Base-by-base conservation (phyloP, 2,329 filamentous ascomycete genomes). In the Hymenoscyphus occultus region DNA sequence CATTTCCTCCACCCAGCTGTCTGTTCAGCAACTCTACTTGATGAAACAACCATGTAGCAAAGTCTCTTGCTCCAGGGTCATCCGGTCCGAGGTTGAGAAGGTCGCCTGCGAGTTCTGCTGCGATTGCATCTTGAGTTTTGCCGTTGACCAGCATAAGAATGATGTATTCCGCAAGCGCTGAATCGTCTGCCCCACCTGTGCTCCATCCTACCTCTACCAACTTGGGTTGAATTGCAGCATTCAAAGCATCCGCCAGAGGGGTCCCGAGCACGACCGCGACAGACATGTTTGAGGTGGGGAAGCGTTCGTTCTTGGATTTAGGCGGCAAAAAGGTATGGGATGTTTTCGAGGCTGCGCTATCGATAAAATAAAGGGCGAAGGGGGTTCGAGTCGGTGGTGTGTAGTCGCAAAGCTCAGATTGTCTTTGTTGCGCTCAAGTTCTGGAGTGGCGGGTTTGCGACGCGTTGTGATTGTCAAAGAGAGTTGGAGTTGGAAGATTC, bases 131-230 rank as follows among this genome's bases (percentile, higher is more conserved):
- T 76, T 96, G 90, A 3, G 90, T 93, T 78, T 97, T 97, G 73
- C 93, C 92, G 79, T 97, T 98, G 68, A 92, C 92, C 39, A 99
- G 86, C 94, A 98, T 97, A 69, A 98, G 86, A 65, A 98, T 90
- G 71, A 99, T 95, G 80, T 98, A 99, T 80, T 99, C 95, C 66
- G 93, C 90, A 66, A 99, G 86, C 45, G 92, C 91, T 31, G 89
- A 89, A 72, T 92, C 90, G 72, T 92, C 90, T 64, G 80, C 80
- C 67, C 89, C 90, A 71, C 90, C 90, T 39, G 90, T 88, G 68
- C 88, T 93, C 94, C 95, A 98, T 73, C 93, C 94, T 71, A 93
- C 89, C 79, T 99, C 94, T 65, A 92, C 86, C 65, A 99, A 83
- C 81, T 98, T 98, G 39, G 92, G 90, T 78, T 95, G 91, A 69